Percentiles rank a stretch among this genome's conserved stretches.
Conservation (phyloP, 2,329 filamentous ascomycete species). For the Harringtonia lauricola region DNA sequence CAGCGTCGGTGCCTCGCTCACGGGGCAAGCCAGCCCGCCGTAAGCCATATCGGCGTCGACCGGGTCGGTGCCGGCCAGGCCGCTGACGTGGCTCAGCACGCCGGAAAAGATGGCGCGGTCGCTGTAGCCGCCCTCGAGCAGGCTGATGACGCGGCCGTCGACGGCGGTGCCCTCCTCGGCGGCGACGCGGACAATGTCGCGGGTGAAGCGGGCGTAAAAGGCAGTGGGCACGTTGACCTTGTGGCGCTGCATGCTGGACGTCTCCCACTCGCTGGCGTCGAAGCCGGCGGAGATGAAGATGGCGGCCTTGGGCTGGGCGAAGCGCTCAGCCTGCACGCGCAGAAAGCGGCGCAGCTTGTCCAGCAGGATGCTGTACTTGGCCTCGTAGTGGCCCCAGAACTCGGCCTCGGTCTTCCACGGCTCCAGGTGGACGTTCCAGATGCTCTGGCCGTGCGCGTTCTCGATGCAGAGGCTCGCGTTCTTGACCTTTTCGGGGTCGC, state of each 20-base stretch:
- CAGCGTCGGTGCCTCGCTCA: conserved; percentile 14
- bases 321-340: conserved; percentile 53
- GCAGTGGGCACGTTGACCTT: conserved; percentile 92
- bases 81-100: conserved; percentile 80
- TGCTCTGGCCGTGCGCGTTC: conserved; percentile 82
- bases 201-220: conserved; percentile 86
- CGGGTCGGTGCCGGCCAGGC: conserved; percentile 52
- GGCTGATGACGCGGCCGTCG: conserved; percentile 80
- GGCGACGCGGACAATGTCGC: conserved; percentile 73
- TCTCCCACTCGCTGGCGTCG: conserved; percentile 93
- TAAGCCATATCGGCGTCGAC: conserved; percentile 23
- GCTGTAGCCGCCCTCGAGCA: conserved; percentile 92
- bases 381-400: conserved; percentile 83
- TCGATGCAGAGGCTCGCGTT: conserved; percentile 93
- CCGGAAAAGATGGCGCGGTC: conserved; percentile 83
- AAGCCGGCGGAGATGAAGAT: conserved; percentile 96
- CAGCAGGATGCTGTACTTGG: conserved; percentile 64
- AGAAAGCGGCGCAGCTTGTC: conserved; percentile 74
- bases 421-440: conserved; percentile 94
- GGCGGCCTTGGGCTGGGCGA: conserved; percentile 47
- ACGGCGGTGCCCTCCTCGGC: conserved; percentile 67
- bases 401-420: conserved; percentile 72
- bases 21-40: conserved; percentile 37
- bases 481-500: conserved; percentile 86
- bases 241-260: conserved; percentile 87